Conservation (phyloP, 768 basidiomycete genomes). For the Lactarius quietus region DNA sequence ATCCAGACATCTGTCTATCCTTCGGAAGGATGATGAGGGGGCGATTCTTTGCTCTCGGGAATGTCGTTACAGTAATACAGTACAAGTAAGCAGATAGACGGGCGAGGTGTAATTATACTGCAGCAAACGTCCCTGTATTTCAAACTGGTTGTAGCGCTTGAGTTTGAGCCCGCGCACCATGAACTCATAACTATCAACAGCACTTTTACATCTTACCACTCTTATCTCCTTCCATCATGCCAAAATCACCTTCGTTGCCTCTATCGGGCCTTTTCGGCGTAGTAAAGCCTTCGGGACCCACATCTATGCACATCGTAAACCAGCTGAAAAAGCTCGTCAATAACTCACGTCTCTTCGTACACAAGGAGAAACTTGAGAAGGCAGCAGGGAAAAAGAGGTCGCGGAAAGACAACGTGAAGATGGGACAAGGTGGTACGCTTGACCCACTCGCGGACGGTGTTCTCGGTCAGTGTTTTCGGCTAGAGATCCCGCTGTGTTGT, state of each 20-base stretch:
- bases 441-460: slow-evolving; percentile 97
- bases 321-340: slow-evolving; percentile 76
- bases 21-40: slow-evolving; percentile 8
- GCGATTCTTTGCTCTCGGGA: not conserved
- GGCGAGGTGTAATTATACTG: no score
- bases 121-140: not conserved
- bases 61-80: no score
- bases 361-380: slow-evolving; percentile 52
- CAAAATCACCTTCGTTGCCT: slow-evolving; percentile 45
- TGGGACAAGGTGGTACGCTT: slow-evolving; percentile 92
- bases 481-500: slow-evolving; percentile 1
- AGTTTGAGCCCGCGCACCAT: no score
- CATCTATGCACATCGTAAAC: slow-evolving; percentile 89
- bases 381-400: slow-evolving; percentile 46
- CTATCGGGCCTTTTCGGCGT: slow-evolving; percentile 83
- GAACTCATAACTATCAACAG: not conserved
- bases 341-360: slow-evolving; percentile 74
- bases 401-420: slow-evolving; percentile 55
- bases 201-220: not conserved
- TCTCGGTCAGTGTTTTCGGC: slow-evolving; percentile 52
- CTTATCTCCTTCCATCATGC: slow-evolving; percentile 5
- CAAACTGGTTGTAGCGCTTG: not conserved
- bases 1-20: not conserved
- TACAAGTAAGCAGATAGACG: not conserved
- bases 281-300: slow-evolving; percentile 87